These are phyloP conservation scores for Lentinula raphanica DNA, from an alignment of 768 basidiomycete genomes.

Conservation along the genomic window DNA sequence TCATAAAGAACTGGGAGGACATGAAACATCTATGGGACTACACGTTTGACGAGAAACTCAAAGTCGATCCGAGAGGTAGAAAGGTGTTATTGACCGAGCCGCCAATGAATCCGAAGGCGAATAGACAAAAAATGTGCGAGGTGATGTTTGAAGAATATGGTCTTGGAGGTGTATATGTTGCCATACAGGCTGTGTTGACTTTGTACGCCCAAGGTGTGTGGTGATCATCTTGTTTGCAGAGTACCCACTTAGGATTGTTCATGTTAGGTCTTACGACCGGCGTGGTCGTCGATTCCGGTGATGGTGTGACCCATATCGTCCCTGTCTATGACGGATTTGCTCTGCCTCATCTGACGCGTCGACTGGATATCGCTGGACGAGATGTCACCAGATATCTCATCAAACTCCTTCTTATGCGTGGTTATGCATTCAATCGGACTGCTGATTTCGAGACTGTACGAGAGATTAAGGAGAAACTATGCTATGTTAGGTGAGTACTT, in stretches of 20 bases:
- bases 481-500: slow-evolving; percentile 80
- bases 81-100: slow-evolving; percentile 96
- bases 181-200: slow-evolving; percentile 97
- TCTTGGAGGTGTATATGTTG: slow-evolving; percentile 92
- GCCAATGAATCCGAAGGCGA: slow-evolving; percentile 96
- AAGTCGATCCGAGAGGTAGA: slow-evolving; percentile 76
- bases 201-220: slow-evolving; percentile 93
- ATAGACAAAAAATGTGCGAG: slow-evolving; percentile 90
- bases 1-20: slow-evolving; percentile 98
- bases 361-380: slow-evolving; percentile 95
- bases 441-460: slow-evolving; percentile 99
- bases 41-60: slow-evolving; percentile 94
- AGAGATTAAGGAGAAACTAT: slow-evolving; percentile 98
- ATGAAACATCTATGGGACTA: slow-evolving; percentile 99
- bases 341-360: slow-evolving; percentile 88
- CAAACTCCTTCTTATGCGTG: slow-evolving; percentile 99
- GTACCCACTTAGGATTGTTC: background rate
- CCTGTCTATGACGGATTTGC: slow-evolving; percentile 98
- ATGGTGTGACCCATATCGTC: slow-evolving; percentile 98
- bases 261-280: slow-evolving; percentile 87
- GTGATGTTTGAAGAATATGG: slow-evolving; percentile 99
- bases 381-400: slow-evolving; percentile 99
- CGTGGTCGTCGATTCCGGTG: slow-evolving; percentile 98
- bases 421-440: slow-evolving; percentile 99
- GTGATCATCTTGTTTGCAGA: background rate